Percentiles rank a stretch among this genome's conserved stretches.
phyloP scores from a whole-genome alignment of 116 monocot species.

The Phalaenopsis hybrid region DNA sequence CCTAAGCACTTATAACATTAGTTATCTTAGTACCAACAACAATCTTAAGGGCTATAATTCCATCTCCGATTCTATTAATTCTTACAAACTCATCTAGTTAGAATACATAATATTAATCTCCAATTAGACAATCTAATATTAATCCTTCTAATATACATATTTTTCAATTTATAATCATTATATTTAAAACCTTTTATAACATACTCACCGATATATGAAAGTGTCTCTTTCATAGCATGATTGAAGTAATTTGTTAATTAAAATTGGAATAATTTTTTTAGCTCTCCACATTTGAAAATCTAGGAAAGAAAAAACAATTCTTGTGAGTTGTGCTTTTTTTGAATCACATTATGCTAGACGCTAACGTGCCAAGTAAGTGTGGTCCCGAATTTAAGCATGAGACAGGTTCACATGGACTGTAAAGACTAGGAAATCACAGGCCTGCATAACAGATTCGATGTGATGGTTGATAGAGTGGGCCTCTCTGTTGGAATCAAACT shows the following conservation, averaged over 20 bases:
- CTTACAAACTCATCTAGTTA: too few relatives aligned
- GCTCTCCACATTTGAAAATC: neutral
- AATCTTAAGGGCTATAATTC: too few relatives aligned
- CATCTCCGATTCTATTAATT: too few relatives aligned
- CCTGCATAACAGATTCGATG: slow-evolving; percentile 11
- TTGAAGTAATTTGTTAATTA: neutral
- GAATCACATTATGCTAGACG: neutral
- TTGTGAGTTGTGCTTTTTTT: neutral
- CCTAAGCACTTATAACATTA: too few relatives aligned
- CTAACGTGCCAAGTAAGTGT: neutral
- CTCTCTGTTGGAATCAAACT: neutral
- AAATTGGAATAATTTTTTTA: neutral
- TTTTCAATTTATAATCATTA: too few relatives aligned
- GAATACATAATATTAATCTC: too few relatives aligned
- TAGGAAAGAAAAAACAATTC: neutral
- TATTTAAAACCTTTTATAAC: too few relatives aligned
- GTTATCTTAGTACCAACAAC: too few relatives aligned
- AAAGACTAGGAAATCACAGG: neutral
- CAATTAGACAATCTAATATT: too few relatives aligned
- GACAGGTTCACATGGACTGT: slow-evolving; percentile 9
- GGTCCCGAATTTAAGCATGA: neutral
- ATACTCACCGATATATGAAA: neutral
- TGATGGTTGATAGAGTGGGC: slow-evolving; percentile 12
- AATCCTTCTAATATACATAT: too few relatives aligned
- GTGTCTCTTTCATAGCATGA: neutral